Percentiles rank a stretch among this genome's conserved stretches.
phyloP scores from a whole-genome alignment of 495 filamentous ascomycete species.

The Penicillium riverlandense region DNA sequence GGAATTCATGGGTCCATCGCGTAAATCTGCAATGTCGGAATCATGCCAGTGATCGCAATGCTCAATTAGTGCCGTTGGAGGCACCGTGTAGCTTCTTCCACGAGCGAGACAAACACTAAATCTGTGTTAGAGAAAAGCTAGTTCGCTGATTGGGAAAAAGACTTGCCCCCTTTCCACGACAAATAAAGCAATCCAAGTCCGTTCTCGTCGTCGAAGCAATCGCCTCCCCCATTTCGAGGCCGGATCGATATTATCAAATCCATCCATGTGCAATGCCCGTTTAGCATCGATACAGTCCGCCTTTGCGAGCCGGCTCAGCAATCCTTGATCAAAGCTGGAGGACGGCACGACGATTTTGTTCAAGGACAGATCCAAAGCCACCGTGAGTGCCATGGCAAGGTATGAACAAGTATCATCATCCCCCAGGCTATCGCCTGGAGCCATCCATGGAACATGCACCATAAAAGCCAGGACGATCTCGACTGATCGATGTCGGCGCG shows the following conservation, averaged over 20 bases:
- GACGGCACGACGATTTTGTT: slow-evolving; percentile 60
- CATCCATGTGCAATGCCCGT: slow-evolving; percentile 58
- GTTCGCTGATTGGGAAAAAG: not conserved
- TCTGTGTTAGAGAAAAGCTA: slow-evolving; percentile 5
- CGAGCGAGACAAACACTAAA: slow-evolving; percentile 59
- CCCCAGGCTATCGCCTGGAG: slow-evolving; percentile 55
- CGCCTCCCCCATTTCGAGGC: slow-evolving; percentile 49
- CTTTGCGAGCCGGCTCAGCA: slow-evolving; percentile 42
- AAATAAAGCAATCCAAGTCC: slow-evolving; percentile 64
- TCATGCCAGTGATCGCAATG: slow-evolving; percentile 63
- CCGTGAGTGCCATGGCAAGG: slow-evolving; percentile 59
- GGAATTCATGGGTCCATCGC: slow-evolving; percentile 61
- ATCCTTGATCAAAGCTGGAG: slow-evolving; percentile 39
- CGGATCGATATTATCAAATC: slow-evolving; percentile 57
- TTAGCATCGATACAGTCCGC: slow-evolving; percentile 61
- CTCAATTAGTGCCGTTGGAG: slow-evolving; percentile 54
- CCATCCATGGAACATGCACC: slow-evolving; percentile 75
- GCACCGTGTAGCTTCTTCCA: slow-evolving; percentile 60
- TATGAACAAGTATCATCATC: slow-evolving; percentile 70
- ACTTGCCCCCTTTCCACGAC: slow-evolving; percentile 63
- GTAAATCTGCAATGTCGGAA: slow-evolving; percentile 52
- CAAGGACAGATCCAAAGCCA: slow-evolving; percentile 60
- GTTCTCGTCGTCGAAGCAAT: slow-evolving; percentile 56
- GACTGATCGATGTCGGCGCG: slow-evolving; percentile 54
- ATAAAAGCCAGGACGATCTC: slow-evolving; percentile 70